These are phyloP conservation scores for Ganoderma leucocontextum DNA, from an alignment of 1,284 basidiomycete species.

Conservation along the genomic window DNA sequence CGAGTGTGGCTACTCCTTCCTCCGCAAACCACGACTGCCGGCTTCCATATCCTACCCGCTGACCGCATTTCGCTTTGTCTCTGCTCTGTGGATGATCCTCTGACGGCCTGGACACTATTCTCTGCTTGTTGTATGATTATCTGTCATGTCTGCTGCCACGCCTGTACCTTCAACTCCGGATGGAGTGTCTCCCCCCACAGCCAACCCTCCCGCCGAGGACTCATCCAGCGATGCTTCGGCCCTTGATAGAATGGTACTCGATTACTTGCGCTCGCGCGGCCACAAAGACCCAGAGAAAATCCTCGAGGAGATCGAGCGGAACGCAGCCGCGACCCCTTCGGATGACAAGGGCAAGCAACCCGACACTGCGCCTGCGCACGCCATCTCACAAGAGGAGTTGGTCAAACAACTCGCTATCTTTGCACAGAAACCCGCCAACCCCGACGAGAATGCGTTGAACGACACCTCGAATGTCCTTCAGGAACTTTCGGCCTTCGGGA, in stretches of 20 bases:
- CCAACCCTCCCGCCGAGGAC: constrained; percentile 29
- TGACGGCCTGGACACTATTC: constrained; percentile 7
- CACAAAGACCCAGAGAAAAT: constrained; percentile 83
- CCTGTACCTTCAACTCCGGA: constrained; percentile 50
- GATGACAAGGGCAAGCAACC: constrained; percentile 61
- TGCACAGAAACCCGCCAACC: constrained; percentile 66
- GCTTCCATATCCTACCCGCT: not conserved
- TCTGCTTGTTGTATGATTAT: constrained; percentile 22
- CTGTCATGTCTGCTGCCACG: constrained; percentile 53
- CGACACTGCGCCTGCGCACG: constrained; percentile 45
- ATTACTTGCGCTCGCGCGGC: constrained; percentile 87
- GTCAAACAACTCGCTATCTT: constrained; percentile 71
- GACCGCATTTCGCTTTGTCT: not conserved
- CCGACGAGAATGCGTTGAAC: constrained; percentile 73
- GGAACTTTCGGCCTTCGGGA: constrained; percentile 70
- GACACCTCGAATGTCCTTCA: constrained; percentile 70
- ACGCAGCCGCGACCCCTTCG: constrained; percentile 43
- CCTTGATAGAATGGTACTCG: constrained; percentile 75
- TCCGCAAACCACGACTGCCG: constrained; percentile 7
- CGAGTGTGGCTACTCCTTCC: constrained; percentile 13
- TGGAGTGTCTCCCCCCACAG: constrained; percentile 36
- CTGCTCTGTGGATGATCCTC: not conserved
- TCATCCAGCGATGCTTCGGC: constrained; percentile 38
- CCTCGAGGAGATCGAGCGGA: constrained; percentile 70
- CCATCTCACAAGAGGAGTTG: constrained; percentile 69